Percentiles rank a stretch among this genome's conserved stretches.
Evolutionary conservation across 2,329 filamentous ascomycete genomes (phyloP).

Genomic region (Xylariaceae sp.): DNA sequence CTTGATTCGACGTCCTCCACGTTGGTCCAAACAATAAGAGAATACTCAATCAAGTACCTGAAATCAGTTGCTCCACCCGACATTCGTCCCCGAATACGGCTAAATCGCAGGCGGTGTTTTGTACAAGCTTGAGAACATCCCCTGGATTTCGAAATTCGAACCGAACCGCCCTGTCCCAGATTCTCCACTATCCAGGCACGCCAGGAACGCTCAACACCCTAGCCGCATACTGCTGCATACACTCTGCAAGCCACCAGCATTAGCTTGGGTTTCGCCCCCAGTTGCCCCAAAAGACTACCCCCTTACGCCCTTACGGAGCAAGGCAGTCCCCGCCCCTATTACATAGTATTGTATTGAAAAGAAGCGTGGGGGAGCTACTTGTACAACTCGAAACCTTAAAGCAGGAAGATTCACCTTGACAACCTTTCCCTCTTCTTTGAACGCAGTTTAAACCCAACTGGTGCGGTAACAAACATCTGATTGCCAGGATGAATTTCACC

Average conservation of each 20-base stretch:
- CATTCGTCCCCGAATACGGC: background rate
- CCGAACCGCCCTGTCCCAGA: background rate
- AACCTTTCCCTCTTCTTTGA: no score
- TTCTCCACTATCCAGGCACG: slow-evolving; percentile 4
- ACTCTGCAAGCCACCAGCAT: slow-evolving; percentile 2
- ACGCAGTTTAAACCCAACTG: slow-evolving; percentile 5
- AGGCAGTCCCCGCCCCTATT: background rate
- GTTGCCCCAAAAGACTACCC: background rate
- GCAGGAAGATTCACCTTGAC: no score
- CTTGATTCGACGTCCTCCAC: no score
- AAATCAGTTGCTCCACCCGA: background rate
- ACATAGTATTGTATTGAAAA: no score
- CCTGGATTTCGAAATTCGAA: slow-evolving; percentile 1
- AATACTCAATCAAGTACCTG: no score
- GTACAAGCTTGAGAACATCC: slow-evolving; percentile 7
- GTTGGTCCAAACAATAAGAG: no score
- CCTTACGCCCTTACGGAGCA: background rate
- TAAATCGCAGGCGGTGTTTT: no score
- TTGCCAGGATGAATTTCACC: slow-evolving; percentile 47
- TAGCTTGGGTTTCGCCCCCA: background rate
- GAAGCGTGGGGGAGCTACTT: slow-evolving; percentile 1
- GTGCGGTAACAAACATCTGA: slow-evolving; percentile 6
- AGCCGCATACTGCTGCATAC: slow-evolving; percentile 2
- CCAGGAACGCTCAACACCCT: background rate
- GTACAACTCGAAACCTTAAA: slow-evolving; percentile 7